Percentiles rank a stretch among this genome's conserved stretches.
phyloP scores from a whole-genome alignment of 305 asterid species.

The Fraxinus latifolia region DNA sequence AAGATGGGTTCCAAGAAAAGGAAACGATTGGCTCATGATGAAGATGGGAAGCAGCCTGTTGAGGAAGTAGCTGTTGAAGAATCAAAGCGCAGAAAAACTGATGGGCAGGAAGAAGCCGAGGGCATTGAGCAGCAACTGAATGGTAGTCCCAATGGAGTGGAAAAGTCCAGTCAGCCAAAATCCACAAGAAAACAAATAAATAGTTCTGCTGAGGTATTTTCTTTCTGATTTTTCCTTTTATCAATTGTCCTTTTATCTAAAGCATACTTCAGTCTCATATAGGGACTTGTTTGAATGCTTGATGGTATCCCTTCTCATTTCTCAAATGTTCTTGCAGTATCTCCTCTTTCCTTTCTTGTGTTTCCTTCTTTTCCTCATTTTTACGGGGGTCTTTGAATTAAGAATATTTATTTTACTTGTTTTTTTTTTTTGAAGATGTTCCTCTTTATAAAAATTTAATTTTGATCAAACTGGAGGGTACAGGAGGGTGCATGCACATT shows the following conservation, averaged over 20 bases:
- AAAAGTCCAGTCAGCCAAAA: conserved; percentile 37
- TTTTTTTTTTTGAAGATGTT: not conserved
- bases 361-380: not conserved
- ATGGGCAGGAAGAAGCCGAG: conserved; percentile 37
- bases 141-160: conserved; percentile 29
- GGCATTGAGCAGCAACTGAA: conserved; percentile 18
- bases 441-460: not conserved
- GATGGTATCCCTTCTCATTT: not conserved
- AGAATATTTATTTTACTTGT: not conserved
- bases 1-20: conserved; percentile 63
- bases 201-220: conserved; percentile 54
- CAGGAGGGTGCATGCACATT: not conserved
- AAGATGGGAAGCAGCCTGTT: conserved; percentile 37
- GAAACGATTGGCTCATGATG: conserved; percentile 50
- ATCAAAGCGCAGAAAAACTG: conserved; percentile 57
- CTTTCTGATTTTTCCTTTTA: not conserved
- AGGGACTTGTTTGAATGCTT: not conserved
- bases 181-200: conserved; percentile 40
- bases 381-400: not conserved
- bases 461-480: not conserved
- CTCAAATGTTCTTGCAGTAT: not conserved
- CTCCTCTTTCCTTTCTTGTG: not conserved
- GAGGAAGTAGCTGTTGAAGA: conserved; percentile 44
- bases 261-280: not conserved
- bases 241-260: not conserved